Percentiles rank a stretch among this genome's conserved stretches.
phyloP scores from a whole-genome alignment of 2,329 filamentous ascomycete species.

The Fusarium paranaense region DNA sequence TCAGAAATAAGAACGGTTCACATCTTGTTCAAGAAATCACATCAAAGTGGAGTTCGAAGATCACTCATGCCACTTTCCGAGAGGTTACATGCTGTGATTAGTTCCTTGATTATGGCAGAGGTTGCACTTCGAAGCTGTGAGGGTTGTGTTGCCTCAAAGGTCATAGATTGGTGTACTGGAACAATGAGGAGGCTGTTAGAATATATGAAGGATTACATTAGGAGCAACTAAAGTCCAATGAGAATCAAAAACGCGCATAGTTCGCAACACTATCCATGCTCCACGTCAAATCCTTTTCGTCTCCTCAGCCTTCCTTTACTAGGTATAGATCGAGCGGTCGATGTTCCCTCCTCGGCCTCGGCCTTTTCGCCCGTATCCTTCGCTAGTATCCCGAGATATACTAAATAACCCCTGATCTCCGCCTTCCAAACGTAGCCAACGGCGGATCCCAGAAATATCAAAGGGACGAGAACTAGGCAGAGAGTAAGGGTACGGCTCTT shows the following conservation, averaged over 20 bases:
- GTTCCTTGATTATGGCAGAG: not conserved
- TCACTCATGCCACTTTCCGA: not conserved
- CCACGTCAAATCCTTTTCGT: not conserved
- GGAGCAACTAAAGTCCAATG: not conserved
- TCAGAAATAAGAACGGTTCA: not conserved
- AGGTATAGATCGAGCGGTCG: not conserved
- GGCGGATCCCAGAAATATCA: not conserved
- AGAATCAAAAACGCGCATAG: not conserved
- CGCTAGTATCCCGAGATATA: accelerated
- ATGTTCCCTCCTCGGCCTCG: not conserved
- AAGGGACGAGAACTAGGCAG: not conserved
- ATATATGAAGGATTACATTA: not conserved
- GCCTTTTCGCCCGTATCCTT: not conserved
- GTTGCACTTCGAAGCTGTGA: not conserved
- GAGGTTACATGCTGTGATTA: not conserved
- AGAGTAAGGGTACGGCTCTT: accelerated
- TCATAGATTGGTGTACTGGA: too few species aligned
- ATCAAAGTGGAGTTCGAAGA: not conserved
- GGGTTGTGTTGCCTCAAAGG: too few species aligned
- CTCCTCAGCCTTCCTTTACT: accelerated
- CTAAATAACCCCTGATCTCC: not conserved
- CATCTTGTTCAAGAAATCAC: not conserved
- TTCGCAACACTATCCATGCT: not conserved
- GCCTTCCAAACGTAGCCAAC: not conserved
- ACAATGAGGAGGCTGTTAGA: too few species aligned